These are phyloP conservation scores for Hypoxylon cercidicola DNA, from an alignment of 495 filamentous ascomycete species.

Conservation along the genomic window DNA sequence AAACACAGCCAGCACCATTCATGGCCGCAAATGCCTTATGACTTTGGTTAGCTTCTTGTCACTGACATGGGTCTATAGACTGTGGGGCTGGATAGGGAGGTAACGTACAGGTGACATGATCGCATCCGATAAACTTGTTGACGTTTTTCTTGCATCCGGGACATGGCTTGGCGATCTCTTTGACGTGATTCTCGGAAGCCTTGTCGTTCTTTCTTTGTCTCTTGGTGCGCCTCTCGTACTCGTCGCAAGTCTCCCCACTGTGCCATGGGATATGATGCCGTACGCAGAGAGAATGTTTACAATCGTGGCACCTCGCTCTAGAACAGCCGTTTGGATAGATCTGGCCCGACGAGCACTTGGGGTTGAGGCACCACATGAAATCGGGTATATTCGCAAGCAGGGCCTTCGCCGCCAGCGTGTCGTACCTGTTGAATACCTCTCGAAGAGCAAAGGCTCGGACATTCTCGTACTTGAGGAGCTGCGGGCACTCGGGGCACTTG, in stretches of 20 bases:
- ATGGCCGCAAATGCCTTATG: slow-evolving; percentile 51
- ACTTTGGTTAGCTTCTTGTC: slow-evolving; percentile 1
- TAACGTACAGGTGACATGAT: slow-evolving; percentile 60
- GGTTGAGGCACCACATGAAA: slow-evolving; percentile 57
- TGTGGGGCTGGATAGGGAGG: neutral
- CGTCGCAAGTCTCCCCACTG: slow-evolving; percentile 57
- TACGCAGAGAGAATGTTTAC: slow-evolving; percentile 52
- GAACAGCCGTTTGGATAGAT: slow-evolving; percentile 49
- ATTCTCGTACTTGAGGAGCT: slow-evolving; percentile 48
- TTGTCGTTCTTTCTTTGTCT: slow-evolving; percentile 47
- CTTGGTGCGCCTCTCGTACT: slow-evolving; percentile 52
- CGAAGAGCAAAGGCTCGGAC: slow-evolving; percentile 45
- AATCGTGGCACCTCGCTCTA: slow-evolving; percentile 53
- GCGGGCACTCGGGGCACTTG: slow-evolving; percentile 54
- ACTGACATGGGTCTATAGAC: neutral
- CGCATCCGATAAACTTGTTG: slow-evolving; percentile 57
- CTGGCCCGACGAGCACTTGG: slow-evolving; percentile 56
- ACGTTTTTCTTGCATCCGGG: slow-evolving; percentile 58
- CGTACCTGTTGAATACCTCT: slow-evolving; percentile 49
- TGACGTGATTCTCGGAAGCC: slow-evolving; percentile 52
- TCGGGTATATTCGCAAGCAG: slow-evolving; percentile 46
- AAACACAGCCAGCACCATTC: slow-evolving; percentile 61
- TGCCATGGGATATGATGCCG: slow-evolving; percentile 61
- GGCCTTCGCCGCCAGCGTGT: slow-evolving; percentile 45
- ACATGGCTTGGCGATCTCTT: slow-evolving; percentile 54